Evolutionary conservation across 2,329 filamentous ascomycete genomes (phyloP).

Genomic region (Alternaria rosae): DNA sequence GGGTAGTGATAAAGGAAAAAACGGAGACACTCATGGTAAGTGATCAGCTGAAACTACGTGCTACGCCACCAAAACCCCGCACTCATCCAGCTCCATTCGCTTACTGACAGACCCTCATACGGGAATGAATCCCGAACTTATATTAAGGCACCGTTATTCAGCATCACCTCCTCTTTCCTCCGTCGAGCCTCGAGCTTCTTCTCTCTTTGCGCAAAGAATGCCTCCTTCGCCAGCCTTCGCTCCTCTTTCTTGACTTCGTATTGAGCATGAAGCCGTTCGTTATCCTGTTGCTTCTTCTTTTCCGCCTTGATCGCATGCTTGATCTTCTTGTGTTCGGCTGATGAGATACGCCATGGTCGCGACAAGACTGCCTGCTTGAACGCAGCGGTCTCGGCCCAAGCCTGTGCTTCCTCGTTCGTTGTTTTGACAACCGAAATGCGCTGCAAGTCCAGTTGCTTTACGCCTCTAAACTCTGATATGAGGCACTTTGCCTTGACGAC

Average conservation of each 20-base stretch:
- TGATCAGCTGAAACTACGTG: neutral
- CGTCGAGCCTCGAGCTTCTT: slow-evolving; percentile 54
- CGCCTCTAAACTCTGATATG: slow-evolving; percentile 58
- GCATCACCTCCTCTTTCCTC: slow-evolving; percentile 53
- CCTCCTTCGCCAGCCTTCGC: slow-evolving; percentile 40
- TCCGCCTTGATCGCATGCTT: slow-evolving; percentile 50
- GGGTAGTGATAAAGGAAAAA: neutral
- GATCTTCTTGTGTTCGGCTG: slow-evolving; percentile 54
- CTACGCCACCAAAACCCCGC: neutral
- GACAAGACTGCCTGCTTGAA: slow-evolving; percentile 60
- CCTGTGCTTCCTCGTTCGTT: slow-evolving; percentile 63
- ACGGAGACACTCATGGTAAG: neutral
- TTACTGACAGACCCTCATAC: neutral
- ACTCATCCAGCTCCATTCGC: neutral
- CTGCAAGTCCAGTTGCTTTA: slow-evolving; percentile 63
- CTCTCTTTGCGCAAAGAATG: slow-evolving; percentile 40
- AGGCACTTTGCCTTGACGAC: slow-evolving; percentile 66
- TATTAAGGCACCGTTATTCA: slow-evolving; percentile 52
- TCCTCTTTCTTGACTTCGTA: slow-evolving; percentile 44
- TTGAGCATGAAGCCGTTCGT: slow-evolving; percentile 44
- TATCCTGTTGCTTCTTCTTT: slow-evolving; percentile 48
- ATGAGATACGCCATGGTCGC: slow-evolving; percentile 61
- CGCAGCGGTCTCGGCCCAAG: slow-evolving; percentile 60
- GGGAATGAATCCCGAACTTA: slow-evolving; percentile 12
- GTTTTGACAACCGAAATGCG: slow-evolving; percentile 58